Conservation (phyloP, 2,329 filamentous ascomycete genomes). For the Trichophyton benhamiae region DNA sequence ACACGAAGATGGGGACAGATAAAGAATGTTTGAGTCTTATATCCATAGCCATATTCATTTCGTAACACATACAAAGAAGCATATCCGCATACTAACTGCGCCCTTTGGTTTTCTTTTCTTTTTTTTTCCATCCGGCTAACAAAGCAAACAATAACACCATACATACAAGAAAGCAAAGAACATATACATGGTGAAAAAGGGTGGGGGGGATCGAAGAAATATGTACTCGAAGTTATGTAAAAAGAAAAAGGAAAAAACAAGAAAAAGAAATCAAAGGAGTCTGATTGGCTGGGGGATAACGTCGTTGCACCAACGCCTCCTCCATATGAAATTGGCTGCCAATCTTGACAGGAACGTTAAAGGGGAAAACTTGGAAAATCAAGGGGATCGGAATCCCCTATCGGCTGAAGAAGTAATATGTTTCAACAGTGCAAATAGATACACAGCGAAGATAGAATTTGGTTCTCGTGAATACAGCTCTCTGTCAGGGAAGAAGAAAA, state of each 20-base stretch:
- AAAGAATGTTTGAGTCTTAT: background rate
- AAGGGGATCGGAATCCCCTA: background rate
- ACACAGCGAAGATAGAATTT: background rate
- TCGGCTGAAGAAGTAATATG: background rate
- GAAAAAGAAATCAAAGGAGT: background rate
- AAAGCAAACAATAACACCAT: background rate
- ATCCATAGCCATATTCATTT: conserved; percentile 4
- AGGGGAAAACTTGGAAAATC: background rate
- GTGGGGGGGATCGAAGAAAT: background rate
- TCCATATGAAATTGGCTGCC: background rate
- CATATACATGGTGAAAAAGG: background rate
- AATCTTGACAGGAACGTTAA: background rate
- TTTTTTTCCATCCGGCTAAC: background rate
- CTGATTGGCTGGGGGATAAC: background rate
- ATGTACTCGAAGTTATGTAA: background rate
- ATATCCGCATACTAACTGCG: background rate
- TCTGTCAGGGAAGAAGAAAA: background rate
- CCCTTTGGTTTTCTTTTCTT: background rate
- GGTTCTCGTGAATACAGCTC: background rate
- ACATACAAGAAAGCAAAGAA: background rate
- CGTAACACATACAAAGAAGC: conserved; percentile 2
- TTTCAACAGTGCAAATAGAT: background rate
- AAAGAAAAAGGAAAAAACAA: no score
- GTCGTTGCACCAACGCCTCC: background rate
- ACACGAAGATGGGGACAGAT: background rate